Evolutionary conservation across 2,329 filamentous ascomycete genomes (phyloP), one percentile per base, ranked within the genome.

Genomic region (Fusarium metavorans): DNA sequence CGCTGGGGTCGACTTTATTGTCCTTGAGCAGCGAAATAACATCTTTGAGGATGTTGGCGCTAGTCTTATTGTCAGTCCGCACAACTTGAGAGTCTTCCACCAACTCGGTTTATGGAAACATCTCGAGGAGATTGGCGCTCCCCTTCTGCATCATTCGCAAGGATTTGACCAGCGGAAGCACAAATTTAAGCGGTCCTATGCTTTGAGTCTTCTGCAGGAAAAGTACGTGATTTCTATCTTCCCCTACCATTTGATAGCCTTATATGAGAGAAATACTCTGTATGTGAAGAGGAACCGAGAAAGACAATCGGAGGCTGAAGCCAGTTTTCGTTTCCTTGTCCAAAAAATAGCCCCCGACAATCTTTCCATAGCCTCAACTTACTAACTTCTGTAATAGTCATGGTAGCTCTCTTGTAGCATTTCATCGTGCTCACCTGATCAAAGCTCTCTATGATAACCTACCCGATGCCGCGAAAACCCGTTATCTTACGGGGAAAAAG

Each of bases 351-450:
- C n/a, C n/a, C 5, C n/a, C n/a, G 23, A 23, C n/a, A 11, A 13
- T 43, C 41, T 20, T 43, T 6, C 30, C 27, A 27, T 9, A 20
- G 9, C 16, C 27, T n/a, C 50, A 2, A 20, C 30, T 54, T 54
- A 14, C 39, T 60, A 14, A 60, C 39, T 10, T 20, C 4, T 34
- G n/a, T 6, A 32, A 32, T 27, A 62, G 59, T 20, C 59, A 62
- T 4, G 59, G 59, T 14, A 30, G 57, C 7, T 43, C 25, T 30
- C 57, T 43, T 20, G n/a, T 43, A n/a, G 57, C 37, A 43, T 62
- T 62, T n/a, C 59, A 62, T 14, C 59, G 59, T 9, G 59, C 59
- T 10, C 59, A 52, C 30, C 20, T 62, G 10, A 50, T 62, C 9
- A 52, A 52, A 20, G 59, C 14, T 18, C n/a, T 62, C 9, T 39